Evolutionary conservation across 2,329 filamentous ascomycete genomes (phyloP).

Genomic region (Ceratocystiopsis minuta): DNA sequence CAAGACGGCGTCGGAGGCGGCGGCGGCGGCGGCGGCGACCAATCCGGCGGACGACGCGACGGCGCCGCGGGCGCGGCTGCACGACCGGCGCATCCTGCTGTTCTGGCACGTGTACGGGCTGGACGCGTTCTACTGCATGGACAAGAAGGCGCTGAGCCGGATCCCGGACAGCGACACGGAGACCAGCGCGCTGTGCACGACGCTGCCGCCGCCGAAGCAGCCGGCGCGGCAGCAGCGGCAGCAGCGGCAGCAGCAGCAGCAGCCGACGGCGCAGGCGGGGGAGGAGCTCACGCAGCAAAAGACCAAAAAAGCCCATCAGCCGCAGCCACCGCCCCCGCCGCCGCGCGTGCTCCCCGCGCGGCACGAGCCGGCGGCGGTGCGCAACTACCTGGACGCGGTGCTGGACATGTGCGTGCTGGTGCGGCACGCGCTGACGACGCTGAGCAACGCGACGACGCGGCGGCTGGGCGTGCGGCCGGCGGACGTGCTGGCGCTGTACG

Average conservation of each 20-base stretch:
- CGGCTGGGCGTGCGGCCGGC: conserved; percentile 3
- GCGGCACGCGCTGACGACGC: conserved; percentile 4
- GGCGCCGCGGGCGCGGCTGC: conserved; percentile 1
- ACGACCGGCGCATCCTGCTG: conserved; percentile 8
- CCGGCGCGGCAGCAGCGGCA: not conserved
- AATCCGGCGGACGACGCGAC: not conserved
- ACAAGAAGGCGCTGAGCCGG: conserved; percentile 8
- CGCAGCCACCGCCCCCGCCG: not conserved
- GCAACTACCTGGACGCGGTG: conserved; percentile 9
- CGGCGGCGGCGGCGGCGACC: not conserved
- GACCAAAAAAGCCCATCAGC: not conserved
- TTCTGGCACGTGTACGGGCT: conserved; percentile 11
- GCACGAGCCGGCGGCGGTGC: not conserved
- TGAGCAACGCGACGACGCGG: conserved; percentile 5
- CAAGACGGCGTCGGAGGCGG: not conserved
- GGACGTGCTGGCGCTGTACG: conserved; percentile 3
- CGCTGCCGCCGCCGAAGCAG: too few species aligned
- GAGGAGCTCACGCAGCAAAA: too few species aligned
- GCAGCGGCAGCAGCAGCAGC: not conserved
- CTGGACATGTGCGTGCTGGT: conserved; percentile 10
- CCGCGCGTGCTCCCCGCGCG: not conserved
- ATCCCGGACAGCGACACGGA: conserved; percentile 6
- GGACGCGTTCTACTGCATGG: conserved; percentile 10
- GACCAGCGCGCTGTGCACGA: not conserved
- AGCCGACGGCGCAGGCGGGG: not conserved